Conservation (phyloP, 2,329 filamentous ascomycete genomes). For the Pseudogymnoascus sp. region DNA sequence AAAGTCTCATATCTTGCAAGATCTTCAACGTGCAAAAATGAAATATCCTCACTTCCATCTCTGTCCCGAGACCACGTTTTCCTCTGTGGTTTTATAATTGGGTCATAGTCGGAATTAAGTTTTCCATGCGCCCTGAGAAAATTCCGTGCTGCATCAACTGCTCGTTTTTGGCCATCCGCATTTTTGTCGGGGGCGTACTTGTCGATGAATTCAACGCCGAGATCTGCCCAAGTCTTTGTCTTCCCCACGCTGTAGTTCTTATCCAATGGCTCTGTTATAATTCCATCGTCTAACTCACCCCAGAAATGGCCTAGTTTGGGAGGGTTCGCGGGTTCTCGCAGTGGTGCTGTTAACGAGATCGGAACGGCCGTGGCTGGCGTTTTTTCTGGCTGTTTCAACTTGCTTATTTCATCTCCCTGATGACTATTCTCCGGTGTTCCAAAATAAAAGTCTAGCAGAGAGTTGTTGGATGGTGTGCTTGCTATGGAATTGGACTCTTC, state of each 20-base stretch:
- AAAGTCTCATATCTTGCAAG: constrained; percentile 3
- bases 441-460: not conserved
- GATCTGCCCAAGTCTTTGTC: not conserved
- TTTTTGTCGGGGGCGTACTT: not conserved
- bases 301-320: not conserved
- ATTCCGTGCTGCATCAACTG: constrained; percentile 10
- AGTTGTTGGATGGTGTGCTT: not conserved
- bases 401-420: not conserved
- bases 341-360: not conserved
- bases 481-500: not conserved
- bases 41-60: constrained; percentile 1
- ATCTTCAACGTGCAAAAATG: not conserved
- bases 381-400: not conserved
- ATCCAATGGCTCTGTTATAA: not conserved
- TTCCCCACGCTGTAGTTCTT: not conserved
- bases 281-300: not conserved
- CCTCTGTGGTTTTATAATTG: not conserved
- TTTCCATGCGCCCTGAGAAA: constrained; percentile 15
- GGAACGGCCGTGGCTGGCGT: not conserved
- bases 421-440: not conserved
- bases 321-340: not conserved
- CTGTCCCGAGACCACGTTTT: not conserved
- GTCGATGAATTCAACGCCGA: not conserved
- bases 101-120: not conserved
- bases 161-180: not conserved